phyloP scores from a whole-genome alignment of 345 rosid species.

The Bruguiera gymnorhiza region DNA sequence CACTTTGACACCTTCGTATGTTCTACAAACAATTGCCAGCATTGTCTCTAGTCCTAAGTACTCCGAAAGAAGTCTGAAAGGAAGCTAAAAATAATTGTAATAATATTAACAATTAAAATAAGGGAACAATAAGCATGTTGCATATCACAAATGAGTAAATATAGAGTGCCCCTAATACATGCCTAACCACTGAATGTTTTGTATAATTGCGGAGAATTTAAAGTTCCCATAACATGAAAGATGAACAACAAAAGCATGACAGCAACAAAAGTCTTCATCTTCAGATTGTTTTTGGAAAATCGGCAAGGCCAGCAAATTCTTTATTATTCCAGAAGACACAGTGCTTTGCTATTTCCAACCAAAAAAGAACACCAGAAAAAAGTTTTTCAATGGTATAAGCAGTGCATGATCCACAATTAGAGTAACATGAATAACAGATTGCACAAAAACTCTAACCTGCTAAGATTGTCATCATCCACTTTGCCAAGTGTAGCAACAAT shows the following conservation, averaged over 20 bases:
- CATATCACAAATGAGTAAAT: too few species aligned
- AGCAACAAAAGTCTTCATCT: neutral
- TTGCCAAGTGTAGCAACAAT: slow-evolving; percentile 78
- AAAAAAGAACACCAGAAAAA: neutral
- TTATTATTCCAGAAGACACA: neutral
- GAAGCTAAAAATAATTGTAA: too few species aligned
- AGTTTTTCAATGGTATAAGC: neutral
- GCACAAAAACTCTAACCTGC: slow-evolving; percentile 39
- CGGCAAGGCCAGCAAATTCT: neutral
- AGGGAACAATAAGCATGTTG: neutral
- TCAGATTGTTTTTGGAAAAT: neutral
- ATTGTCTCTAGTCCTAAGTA: slow-evolving; percentile 70
- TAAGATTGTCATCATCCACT: slow-evolving; percentile 71
- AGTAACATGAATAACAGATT: slow-evolving; percentile 7
- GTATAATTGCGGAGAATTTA: too few species aligned
- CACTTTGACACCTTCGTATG: slow-evolving; percentile 49
- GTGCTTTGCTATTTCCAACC: neutral
- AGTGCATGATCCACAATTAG: neutral
- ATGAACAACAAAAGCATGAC: neutral
- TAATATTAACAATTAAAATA: too few species aligned
- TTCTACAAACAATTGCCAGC: slow-evolving; percentile 80
- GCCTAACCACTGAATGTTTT: too few species aligned
- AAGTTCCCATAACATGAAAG: too few species aligned
- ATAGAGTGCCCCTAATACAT: too few species aligned
- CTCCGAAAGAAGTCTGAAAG: slow-evolving; percentile 64